Evolutionary conservation across 1,284 basidiomycete genomes (phyloP), one percentile per base, ranked within the genome.

Genomic region (Papiliotrema terrestris): DNA sequence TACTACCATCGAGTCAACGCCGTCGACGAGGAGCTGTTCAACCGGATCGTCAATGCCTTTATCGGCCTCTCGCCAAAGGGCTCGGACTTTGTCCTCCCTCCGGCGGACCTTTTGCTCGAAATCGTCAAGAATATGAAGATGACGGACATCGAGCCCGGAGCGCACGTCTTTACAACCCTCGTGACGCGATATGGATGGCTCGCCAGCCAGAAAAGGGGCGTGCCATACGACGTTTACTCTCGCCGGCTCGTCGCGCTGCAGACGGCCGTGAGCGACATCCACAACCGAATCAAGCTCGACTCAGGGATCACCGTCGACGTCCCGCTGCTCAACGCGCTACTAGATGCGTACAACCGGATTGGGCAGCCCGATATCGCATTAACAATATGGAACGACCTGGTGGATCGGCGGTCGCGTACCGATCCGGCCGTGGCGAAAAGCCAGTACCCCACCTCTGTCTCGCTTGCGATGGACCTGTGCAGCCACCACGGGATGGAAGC

Each of bases 311-410:
- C 83, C 20, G 88, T 90, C 2, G 87, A 93, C 66, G 80, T 84
- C 13, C 76, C 80, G 1, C 80, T 93, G n/a, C 86, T 88, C 80
- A 95, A 93, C 68, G 84, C 89, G 62, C 79, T 97, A 55, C 91
- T 97, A 88, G 85, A 90, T 71, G 87, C 90, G 1, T 97, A 96
- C 75, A 85, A 88, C 63, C 84, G 85, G 22, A 81, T 86, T 3
- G 86, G 84, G 2, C 84, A 83, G 53, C 86, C 85, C 56, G 78
- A 77, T 1, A 85, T 88, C 58, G 86, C 88, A 8, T 84, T 85
- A 63, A 81, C 85, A 29, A 82, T 96, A 13, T 97, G 92, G 91
- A 84, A 91, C 59, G 81, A 83, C 59, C 81, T 95, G 20, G 64
- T 78, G 8, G 73, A 71, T 66, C 83, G 83, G 68, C 75, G 84